These are phyloP conservation scores for Nakataea oryzae DNA, from an alignment of 2,329 filamentous ascomycete genomes.

Conservation along the genomic window DNA sequence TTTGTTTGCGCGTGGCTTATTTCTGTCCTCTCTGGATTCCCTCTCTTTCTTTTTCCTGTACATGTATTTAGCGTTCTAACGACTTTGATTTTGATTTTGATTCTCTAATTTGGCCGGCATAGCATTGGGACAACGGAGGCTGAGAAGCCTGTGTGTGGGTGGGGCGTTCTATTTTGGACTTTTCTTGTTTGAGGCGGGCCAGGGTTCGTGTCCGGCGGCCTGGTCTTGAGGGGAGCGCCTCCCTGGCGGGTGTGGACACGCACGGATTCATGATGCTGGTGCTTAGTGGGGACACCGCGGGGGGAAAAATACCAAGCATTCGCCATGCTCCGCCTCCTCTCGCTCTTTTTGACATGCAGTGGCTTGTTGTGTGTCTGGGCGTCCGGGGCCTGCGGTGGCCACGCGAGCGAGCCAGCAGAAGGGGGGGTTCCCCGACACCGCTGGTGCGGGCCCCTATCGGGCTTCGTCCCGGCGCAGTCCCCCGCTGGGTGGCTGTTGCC, in stretches of 20 bases:
- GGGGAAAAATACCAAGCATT: neutral
- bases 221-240: too few relatives aligned
- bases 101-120: neutral
- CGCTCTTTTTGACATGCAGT: neutral
- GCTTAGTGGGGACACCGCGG: neutral
- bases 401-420: too few relatives aligned
- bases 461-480: neutral
- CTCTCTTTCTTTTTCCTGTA: neutral
- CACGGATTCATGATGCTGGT: neutral
- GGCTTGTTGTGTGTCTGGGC: too few relatives aligned
- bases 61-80: neutral
- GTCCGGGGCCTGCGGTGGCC: too few relatives aligned
- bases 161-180: neutral
- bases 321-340: neutral
- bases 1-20: too few relatives aligned
- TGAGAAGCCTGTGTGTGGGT: too few relatives aligned
- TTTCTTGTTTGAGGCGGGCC: neutral
- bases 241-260: too few relatives aligned
- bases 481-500: too few relatives aligned
- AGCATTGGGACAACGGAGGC: neutral
- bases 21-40: neutral
- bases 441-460: neutral
- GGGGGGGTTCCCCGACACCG: neutral
- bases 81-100: neutral
- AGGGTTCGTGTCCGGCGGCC: too few relatives aligned